Conservation (phyloP, 176 grass and related monocot genomes). For the Carex parvula region DNA sequence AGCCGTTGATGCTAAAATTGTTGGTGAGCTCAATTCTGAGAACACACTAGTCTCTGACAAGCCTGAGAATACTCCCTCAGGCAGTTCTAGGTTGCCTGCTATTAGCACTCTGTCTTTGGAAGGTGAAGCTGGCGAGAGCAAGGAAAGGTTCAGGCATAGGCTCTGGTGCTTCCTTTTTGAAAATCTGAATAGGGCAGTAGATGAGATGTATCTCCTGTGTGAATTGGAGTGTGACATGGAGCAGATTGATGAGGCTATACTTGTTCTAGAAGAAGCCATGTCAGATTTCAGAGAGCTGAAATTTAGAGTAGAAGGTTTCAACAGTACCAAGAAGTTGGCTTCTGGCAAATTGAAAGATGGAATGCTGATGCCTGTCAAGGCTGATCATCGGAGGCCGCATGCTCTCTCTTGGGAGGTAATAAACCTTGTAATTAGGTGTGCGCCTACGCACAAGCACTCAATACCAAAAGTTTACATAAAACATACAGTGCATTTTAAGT, state of each 20-base stretch:
- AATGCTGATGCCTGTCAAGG: slow-evolving; percentile 60
- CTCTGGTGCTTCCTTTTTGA: slow-evolving; percentile 99
- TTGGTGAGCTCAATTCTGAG: slow-evolving; percentile 18
- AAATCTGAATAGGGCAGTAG: slow-evolving; percentile 91
- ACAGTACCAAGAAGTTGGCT: slow-evolving; percentile 71
- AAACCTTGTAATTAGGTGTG: neutral
- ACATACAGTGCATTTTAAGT: neutral
- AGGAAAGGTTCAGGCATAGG: slow-evolving; percentile 98
- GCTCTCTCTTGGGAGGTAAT: slow-evolving; percentile 93
- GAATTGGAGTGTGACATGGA: slow-evolving; percentile 99
- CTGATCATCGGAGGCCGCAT: slow-evolving; percentile 93
- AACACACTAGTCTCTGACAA: slow-evolving; percentile 18
- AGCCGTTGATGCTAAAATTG: slow-evolving; percentile 30
- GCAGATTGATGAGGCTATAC: slow-evolving; percentile 96
- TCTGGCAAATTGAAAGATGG: slow-evolving; percentile 53
- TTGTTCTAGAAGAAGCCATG: slow-evolving; percentile 94
- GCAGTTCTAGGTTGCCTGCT: slow-evolving; percentile 33
- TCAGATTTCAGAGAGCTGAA: slow-evolving; percentile 96
- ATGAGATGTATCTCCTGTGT: slow-evolving; percentile 98
- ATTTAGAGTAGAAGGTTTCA: slow-evolving; percentile 80
- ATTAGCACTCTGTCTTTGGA: slow-evolving; percentile 37
- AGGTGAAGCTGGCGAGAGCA: slow-evolving; percentile 76
- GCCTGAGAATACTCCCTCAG: slow-evolving; percentile 23
- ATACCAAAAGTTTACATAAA: neutral
- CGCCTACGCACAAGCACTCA: neutral